Evolutionary conservation across 2,329 filamentous ascomycete species (phyloP).

Genomic region (Pseudocercospora cruenta): DNA sequence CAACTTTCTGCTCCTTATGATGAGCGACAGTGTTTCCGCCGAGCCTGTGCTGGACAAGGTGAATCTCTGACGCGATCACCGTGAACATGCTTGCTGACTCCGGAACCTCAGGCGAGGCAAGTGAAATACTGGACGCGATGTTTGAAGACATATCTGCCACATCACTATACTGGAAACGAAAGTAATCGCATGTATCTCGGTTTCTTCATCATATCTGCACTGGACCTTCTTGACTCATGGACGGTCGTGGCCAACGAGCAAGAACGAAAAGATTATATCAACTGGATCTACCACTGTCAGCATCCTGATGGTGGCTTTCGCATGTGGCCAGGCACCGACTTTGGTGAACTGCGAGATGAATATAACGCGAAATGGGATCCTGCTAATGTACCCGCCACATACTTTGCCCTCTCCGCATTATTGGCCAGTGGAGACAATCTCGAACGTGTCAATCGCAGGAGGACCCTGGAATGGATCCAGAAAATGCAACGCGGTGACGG

Average conservation of each 20-base stretch:
- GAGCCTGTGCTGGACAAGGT: slow-evolving; percentile 25
- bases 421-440: slow-evolving; percentile 66
- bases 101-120: slow-evolving; percentile 53
- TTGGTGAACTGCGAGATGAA: slow-evolving; percentile 53
- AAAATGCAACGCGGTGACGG: slow-evolving; percentile 79
- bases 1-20: neutral
- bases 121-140: slow-evolving; percentile 93
- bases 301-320: slow-evolving; percentile 86
- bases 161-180: slow-evolving; percentile 84
- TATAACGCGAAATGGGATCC: slow-evolving; percentile 67
- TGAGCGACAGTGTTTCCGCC: slow-evolving; percentile 14
- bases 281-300: slow-evolving; percentile 86
- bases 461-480: slow-evolving; percentile 74
- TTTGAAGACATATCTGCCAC: slow-evolving; percentile 77
- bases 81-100: slow-evolving; percentile 5
- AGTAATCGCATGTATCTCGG: slow-evolving; percentile 87
- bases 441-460: slow-evolving; percentile 65
- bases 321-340: slow-evolving; percentile 73
- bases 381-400: slow-evolving; percentile 85
- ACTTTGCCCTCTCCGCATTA: slow-evolving; percentile 80
- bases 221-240: slow-evolving; percentile 75
- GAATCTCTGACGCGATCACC: slow-evolving; percentile 5
- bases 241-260: slow-evolving; percentile 56
- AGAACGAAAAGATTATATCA: slow-evolving; percentile 61
- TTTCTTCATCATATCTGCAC: slow-evolving; percentile 84